Base-by-base conservation (phyloP, 306 rosid species). In the Trifolium pratense region DNA sequence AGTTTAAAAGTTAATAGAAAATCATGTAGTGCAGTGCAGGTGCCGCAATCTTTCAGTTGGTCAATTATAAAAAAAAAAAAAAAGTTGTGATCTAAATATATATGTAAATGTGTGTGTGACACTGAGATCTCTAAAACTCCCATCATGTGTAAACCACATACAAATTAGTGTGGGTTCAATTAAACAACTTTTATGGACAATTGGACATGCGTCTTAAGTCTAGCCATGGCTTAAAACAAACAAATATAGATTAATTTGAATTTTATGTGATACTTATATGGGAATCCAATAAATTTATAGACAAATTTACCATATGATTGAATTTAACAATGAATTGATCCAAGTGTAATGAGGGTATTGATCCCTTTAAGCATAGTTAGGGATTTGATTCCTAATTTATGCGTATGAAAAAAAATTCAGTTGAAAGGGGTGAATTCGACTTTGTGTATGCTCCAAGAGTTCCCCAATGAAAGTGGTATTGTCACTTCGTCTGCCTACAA, bases 1-100 rank as follows among this genome's bases (percentile, higher is more conserved):
- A 78, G 81, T 84, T 81, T 66, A 69, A 74, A 81, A 70, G 75
- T 65, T 68, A 70, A 25, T 73, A 77, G 60, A 67, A 73, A 84
- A 67, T 6, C 17, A 58, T 56, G 66, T 37, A 69, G 76, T 73
- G 83, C 72, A 69, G 76, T 73, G 83, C 75, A 66, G 23, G 17
- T 74, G 82, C 73, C 66, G 75, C 80, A 80, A 74, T 78, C 74
- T 26, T 64, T 80, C 70, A 78, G 31, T 48, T 76, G 74, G 75
- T 80, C 66, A 79, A 74, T 66, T 75, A 84, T 70, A 16, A 52
- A 20, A 12, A 80, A 52, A 20, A 12, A 80, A 52, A 23, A 23
- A 77, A 84, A 80, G 76, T 74, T 82, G 62, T 70, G 17, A 69
- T 13, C 23, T 53, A 70, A 21, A 21, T 1, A 21, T 21, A 37